A percentile compares a stretch with the other conserved stretches of the same genome.
phyloP scores from a whole-genome alignment of 768 basidiomycete species.

The Tylopilus vinaceipallidus region DNA sequence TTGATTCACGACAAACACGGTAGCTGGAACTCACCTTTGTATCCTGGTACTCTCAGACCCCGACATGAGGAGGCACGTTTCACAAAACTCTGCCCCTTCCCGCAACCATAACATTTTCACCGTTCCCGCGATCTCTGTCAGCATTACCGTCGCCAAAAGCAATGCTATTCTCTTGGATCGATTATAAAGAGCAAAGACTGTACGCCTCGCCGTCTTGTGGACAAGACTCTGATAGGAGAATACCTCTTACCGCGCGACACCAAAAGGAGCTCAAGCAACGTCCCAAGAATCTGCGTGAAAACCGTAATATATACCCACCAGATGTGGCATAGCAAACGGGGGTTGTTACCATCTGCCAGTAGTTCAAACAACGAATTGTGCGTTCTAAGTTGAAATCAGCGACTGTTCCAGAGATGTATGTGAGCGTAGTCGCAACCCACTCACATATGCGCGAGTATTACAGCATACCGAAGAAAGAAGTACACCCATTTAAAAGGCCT shows the following conservation, averaged over 20 bases:
- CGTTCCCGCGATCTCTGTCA: not conserved
- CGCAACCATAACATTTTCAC: slow-evolving; percentile 1
- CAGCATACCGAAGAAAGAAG: slow-evolving; percentile 27
- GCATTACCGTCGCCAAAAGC: slow-evolving; percentile 4
- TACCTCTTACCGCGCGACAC: slow-evolving; percentile 14
- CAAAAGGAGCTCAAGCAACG: slow-evolving; percentile 16
- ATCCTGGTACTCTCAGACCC: not conserved
- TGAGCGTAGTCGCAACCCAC: not conserved
- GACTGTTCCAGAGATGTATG: not conserved
- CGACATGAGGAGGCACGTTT: slow-evolving; percentile 10
- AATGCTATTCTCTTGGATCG: slow-evolving; percentile 12
- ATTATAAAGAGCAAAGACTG: slow-evolving; percentile 23
- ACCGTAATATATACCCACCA: slow-evolving; percentile 9
- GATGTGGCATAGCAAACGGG: not conserved
- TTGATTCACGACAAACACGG: too few species aligned
- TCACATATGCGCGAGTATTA: slow-evolving; percentile 21
- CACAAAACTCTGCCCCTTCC: not conserved
- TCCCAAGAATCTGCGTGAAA: slow-evolving; percentile 8
- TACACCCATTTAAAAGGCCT: slow-evolving; percentile 31
- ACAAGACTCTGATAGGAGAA: too few species aligned
- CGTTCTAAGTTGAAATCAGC: slow-evolving; percentile 2
- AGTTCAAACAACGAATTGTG: slow-evolving; percentile 13
- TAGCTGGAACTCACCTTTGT: slow-evolving; percentile 12
- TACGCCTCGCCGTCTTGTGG: not conserved
- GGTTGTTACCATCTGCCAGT: slow-evolving; percentile 14